Percentiles rank a stretch among this genome's conserved stretches.
These are phyloP conservation scores for Cladophialophora psammophila DNA, from an alignment of 2,329 filamentous ascomycete genomes.

Conservation along the genomic window DNA sequence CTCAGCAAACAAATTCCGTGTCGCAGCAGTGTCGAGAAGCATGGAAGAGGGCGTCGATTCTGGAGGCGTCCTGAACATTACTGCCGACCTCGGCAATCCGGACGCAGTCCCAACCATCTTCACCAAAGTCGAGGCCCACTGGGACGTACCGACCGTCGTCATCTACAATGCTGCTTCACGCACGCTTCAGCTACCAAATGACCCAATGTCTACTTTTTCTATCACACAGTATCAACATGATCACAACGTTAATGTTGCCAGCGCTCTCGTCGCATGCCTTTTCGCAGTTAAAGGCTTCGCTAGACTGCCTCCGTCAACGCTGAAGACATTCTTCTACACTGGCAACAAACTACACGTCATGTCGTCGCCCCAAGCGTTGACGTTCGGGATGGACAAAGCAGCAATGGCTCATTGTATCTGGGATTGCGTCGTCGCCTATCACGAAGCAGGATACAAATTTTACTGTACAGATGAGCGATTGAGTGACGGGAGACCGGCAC, in stretches of 20 bases:
- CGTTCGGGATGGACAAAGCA: background rate
- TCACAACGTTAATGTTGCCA: background rate
- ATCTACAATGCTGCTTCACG: background rate
- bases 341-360: background rate
- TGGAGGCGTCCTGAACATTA: background rate
- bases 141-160: background rate
- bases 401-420: background rate
- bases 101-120: background rate
- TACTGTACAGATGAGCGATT: constrained; percentile 6
- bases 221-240: background rate
- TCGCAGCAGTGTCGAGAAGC: too few species aligned
- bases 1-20: too few species aligned
- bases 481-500: background rate
- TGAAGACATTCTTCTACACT: background rate
- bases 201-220: background rate
- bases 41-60: too few species aligned
- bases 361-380: background rate
- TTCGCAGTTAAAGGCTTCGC: background rate
- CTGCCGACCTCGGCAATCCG: background rate
- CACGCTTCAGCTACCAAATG: background rate
- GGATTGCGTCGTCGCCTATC: background rate
- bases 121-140: background rate
- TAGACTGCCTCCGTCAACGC: background rate
- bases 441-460: background rate
- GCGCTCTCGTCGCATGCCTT: background rate